Base-by-base conservation (phyloP, 768 basidiomycete genomes). In the Gymnopilus dilepis region DNA sequence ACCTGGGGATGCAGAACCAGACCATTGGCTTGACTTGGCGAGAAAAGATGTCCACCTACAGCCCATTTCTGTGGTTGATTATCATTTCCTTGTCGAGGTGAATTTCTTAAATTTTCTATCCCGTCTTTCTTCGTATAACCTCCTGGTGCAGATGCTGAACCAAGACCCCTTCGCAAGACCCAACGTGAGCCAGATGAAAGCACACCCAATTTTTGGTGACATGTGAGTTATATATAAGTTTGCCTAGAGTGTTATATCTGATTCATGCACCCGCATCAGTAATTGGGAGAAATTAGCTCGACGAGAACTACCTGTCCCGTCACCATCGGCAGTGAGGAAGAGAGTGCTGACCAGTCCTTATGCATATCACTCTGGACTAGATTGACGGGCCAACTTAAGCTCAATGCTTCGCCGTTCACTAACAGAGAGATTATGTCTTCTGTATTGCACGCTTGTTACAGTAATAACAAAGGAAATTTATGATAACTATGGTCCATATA, bases 41-140 rank as follows among this genome's bases (percentile, higher is more conserved):
- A 58, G 65, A 13, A 61, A 69, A 21, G 58, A 64, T 13, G 42
- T 53, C 8, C 66, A 69, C 47, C 42, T 64, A n/a, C 68, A 69
- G 30, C 43, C 59, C 40, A 45, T 64, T 1, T 69, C 68, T 2
- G 19, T 59, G 21, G 34, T 54, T 8, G 68, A 69, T 37, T 33
- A 52, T n/a, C 22, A 63, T 19, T 67, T 69, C 43, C 47, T 69
- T 15, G 33, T 43, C n/a, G 58, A 58, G 59, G 68, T 67, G n/a
- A 54, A 7, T 28, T 2, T 11, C 0, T 24, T 6, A n/a, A 17
- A 6, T 47, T 13, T 17, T 30, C 2, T 12, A 6, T 19, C 3
- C 22, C 19, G 1, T 13, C 4, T 43, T 15, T 26, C 11, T 13
- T 17, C 12, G 38, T 28, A 47, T 12, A 21, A 8, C 31, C n/a